These are phyloP conservation scores for Trifolium dubium DNA, from an alignment of 306 rosid species.

Conservation along the genomic window DNA sequence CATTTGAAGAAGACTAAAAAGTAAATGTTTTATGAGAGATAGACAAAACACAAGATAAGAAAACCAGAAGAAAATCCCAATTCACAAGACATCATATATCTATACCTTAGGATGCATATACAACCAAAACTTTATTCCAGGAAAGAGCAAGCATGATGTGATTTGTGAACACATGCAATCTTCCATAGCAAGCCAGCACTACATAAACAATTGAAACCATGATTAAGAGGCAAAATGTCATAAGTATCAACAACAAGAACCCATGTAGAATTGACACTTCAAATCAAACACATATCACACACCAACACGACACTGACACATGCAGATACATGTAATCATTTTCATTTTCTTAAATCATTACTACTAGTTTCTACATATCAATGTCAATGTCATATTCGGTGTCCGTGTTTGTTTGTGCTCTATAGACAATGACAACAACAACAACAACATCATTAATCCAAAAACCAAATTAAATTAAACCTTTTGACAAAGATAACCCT, in stretches of 20 bases:
- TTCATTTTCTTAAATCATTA: not conserved
- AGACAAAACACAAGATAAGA: not conserved
- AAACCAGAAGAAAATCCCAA: conserved; percentile 17
- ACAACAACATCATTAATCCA: not conserved
- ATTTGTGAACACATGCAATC: conserved; percentile 88
- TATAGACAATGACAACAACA: not conserved
- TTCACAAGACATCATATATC: not conserved
- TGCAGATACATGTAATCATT: not conserved
- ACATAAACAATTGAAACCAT: conserved; percentile 25
- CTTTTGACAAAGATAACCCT: conserved; percentile 94
- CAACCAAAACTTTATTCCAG: conserved; percentile 79
- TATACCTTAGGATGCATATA: conserved; percentile 97
- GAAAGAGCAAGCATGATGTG: conserved; percentile 58
- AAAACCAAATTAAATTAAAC: conserved; percentile 44
- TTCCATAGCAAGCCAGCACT: conserved; percentile 95
- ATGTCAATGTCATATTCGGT: not conserved
- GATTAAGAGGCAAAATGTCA: conserved; percentile 12
- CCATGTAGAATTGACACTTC: not conserved
- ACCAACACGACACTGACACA: not conserved
- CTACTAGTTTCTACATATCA: not conserved
- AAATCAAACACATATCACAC: not conserved
- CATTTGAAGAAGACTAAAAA: conserved; percentile 31
- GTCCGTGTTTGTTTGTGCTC: not conserved
- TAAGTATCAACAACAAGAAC: not conserved
- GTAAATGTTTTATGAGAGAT: not conserved